Base-by-base conservation (phyloP, 202 grass and related monocot genomes). In the Tripidium arundinaceum region DNA sequence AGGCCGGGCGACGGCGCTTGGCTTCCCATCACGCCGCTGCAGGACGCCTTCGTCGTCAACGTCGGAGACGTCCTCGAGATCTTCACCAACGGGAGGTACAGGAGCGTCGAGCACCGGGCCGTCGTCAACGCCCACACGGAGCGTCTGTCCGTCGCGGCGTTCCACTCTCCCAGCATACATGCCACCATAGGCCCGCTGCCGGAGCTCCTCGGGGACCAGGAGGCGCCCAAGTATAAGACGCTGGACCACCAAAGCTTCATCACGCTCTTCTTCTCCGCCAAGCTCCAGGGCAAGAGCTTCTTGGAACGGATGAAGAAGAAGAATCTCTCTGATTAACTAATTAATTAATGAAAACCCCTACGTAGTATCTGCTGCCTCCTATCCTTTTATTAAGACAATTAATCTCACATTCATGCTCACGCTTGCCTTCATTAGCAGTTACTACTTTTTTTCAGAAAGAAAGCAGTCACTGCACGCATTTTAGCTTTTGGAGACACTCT, bases 1-100 rank as follows among this genome's bases (percentile, higher is more conserved):
- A 81, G 43, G 50, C 19, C 52, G 1, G 68, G 76, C 2, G 79
- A 79, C 3, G 76, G 64, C 14, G 76, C 27, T 4, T 93, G 88
- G 88, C 29, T 93, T 43, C 79, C 91, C 2, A 82, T 93, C 1
- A 72, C 42, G 76, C 84, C 89, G 34, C 31, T 84, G 8, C n/a
- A 73, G 11, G 84, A 84, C 9, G 88, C 88, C 65, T 83, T 97
- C 31, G 82, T 93, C 10, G 89, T 91, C 40, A 97, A 97, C 67
- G 60, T 97, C 8, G 93, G 93, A 66, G 93, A 97, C 55, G 70
- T 87, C 14, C 62, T 93, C 86, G 80, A 93, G 93, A 93, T 93
- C 16, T 76, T 85, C 47, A 97, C 81, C 2, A 89, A 93, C 38
- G 93, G 93, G 0, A 87, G 73, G 62, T 91, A 91, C 70, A 79